phyloP scores from a whole-genome alignment of 768 basidiomycete genomes.

The Russula abietina region DNA sequence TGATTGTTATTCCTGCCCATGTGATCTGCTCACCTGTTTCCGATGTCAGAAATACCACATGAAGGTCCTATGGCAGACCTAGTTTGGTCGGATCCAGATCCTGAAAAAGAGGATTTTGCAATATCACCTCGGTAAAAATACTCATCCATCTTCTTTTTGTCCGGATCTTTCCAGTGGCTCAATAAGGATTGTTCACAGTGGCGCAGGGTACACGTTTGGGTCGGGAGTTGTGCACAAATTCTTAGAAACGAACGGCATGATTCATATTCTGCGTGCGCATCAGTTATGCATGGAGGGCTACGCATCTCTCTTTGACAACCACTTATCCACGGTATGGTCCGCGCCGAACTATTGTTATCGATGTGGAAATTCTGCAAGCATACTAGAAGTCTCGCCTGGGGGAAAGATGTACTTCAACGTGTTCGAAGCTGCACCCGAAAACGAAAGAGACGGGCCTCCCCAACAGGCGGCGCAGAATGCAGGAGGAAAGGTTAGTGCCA shows the following conservation, averaged over 20 bases:
- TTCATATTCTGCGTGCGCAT: slow-evolving; percentile 95
- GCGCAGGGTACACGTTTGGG: slow-evolving; percentile 98
- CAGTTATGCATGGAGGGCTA: slow-evolving; percentile 99
- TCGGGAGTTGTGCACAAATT: slow-evolving; percentile 98
- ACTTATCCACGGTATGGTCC: slow-evolving; percentile 96
- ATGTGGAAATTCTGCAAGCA: slow-evolving; percentile 95
- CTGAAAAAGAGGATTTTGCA: slow-evolving; percentile 98
- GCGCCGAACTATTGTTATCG: slow-evolving; percentile 99
- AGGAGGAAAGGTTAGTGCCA: slow-evolving; percentile 55
- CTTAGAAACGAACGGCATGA: slow-evolving; percentile 91
- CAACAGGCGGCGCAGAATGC: slow-evolving; percentile 71
- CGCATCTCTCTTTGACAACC: slow-evolving; percentile 92
- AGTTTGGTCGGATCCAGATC: slow-evolving; percentile 99
- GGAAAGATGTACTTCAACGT: slow-evolving; percentile 92
- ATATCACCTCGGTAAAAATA: slow-evolving; percentile 84
- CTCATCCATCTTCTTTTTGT: slow-evolving; percentile 12
- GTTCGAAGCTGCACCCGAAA: slow-evolving; percentile 97
- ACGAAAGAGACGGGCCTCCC: slow-evolving; percentile 84
- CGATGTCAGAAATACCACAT: slow-evolving; percentile 83
- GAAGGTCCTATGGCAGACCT: slow-evolving; percentile 99
- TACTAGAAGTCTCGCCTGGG: slow-evolving; percentile 90
- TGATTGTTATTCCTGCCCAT: background rate
- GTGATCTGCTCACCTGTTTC: slow-evolving; percentile 4
- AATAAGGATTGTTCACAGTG: slow-evolving; percentile 43
- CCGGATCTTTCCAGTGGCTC: slow-evolving; percentile 18